A percentile compares a stretch with the other conserved stretches of the same genome.
Conservation (phyloP, 2,329 filamentous ascomycete species). For the Didymella keratinophila region DNA sequence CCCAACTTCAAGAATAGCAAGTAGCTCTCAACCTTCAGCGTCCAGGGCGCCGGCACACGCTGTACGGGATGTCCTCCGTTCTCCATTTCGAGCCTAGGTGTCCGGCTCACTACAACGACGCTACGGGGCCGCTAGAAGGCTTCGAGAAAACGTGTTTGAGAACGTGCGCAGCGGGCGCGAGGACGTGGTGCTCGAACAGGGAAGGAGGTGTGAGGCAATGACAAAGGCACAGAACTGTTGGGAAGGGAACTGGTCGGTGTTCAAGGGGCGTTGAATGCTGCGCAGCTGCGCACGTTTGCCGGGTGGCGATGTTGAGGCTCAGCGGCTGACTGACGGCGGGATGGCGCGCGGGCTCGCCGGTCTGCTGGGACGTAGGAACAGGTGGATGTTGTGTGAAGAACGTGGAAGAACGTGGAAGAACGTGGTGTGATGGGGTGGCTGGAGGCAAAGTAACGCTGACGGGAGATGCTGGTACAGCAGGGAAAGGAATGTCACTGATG, state of each 20-base stretch:
- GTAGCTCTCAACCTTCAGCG: conserved; percentile 36
- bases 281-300: background rate
- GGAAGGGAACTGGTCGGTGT: conserved; percentile 7
- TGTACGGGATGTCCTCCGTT: conserved; percentile 33
- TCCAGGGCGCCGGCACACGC: conserved; percentile 37
- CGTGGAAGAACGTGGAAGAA: conserved; percentile 4
- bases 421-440: background rate
- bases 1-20: conserved; percentile 35
- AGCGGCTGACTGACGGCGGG: conserved; percentile 9
- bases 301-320: conserved; percentile 14
- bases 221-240: background rate
- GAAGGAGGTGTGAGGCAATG: background rate
- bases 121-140: conserved; percentile 5
- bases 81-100: conserved; percentile 3
- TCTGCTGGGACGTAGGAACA: conserved; percentile 10
- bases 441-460: conserved; percentile 2
- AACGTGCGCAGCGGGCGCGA: conserved; percentile 2
- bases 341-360: conserved; percentile 10
- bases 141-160: conserved; percentile 9
- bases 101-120: background rate
- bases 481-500: conserved; percentile 2
- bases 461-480: background rate
- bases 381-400: background rate
- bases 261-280: background rate
- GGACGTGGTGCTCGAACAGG: background rate